phyloP scores from a whole-genome alignment of 495 filamentous ascomycete species.

The Rusavskia elegans region DNA sequence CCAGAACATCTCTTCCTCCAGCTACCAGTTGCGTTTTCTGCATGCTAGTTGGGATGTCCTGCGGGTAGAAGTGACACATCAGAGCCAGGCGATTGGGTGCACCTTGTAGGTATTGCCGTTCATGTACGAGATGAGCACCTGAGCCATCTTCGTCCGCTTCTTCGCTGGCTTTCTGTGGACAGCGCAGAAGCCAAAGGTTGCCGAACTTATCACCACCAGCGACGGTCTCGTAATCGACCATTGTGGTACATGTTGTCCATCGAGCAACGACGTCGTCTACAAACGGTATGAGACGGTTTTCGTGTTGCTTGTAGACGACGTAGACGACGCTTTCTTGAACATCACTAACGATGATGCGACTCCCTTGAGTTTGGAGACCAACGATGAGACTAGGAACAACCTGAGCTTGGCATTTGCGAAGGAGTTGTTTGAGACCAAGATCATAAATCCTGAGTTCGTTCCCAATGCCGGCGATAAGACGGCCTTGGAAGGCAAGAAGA shows the following conservation, averaged over 20 bases:
- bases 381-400: conserved; percentile 72
- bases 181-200: conserved; percentile 84
- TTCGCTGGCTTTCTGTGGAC: conserved; percentile 70
- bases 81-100: conserved; percentile 68
- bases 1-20: conserved; percentile 75
- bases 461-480: conserved; percentile 71
- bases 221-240: conserved; percentile 95
- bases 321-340: conserved; percentile 81
- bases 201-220: conserved; percentile 97
- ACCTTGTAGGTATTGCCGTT: conserved; percentile 76
- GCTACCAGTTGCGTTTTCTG: conserved; percentile 81
- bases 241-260: conserved; percentile 73
- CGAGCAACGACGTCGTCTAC: conserved; percentile 76
- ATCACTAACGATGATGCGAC: conserved; percentile 80
- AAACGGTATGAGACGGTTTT: conserved; percentile 83
- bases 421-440: conserved; percentile 73
- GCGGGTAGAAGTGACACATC: conserved; percentile 74
- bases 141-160: conserved; percentile 86
- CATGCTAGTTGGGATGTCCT: conserved; percentile 83
- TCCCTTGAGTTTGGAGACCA: conserved; percentile 79
- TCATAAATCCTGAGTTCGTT: conserved; percentile 74
- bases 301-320: conserved; percentile 83
- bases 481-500: conserved; percentile 80
- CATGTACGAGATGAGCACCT: conserved; percentile 75
- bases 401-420: conserved; percentile 76